Conservation (phyloP, 2,329 filamentous ascomycete genomes). For the Rutstroemia sp. region DNA sequence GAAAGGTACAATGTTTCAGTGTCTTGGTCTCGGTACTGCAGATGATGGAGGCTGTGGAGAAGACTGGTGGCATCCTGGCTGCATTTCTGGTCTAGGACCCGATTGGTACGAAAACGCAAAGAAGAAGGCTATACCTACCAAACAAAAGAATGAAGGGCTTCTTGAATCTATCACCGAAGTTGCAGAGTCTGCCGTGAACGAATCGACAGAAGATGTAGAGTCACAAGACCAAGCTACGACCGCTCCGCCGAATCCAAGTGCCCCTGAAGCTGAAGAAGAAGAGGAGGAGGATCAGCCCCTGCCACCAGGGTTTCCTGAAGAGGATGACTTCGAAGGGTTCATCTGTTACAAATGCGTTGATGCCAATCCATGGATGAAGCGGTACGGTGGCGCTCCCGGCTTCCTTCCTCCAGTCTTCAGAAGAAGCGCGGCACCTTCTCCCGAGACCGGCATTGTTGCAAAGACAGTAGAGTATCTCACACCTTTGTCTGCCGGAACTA, state of each 20-base stretch:
- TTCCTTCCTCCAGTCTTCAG: slow-evolving; percentile 69
- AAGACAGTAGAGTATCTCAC: slow-evolving; percentile 19
- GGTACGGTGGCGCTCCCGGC: slow-evolving; percentile 70
- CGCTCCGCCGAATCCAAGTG: slow-evolving; percentile 16
- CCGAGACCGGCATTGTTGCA: slow-evolving; percentile 23
- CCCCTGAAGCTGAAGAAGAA: slow-evolving; percentile 31
- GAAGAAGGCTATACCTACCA: slow-evolving; percentile 28
- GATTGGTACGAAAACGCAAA: slow-evolving; percentile 56
- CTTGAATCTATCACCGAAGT: slow-evolving; percentile 46
- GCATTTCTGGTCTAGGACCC: slow-evolving; percentile 72
- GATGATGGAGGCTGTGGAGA: slow-evolving; percentile 88
- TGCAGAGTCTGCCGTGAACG: slow-evolving; percentile 30
- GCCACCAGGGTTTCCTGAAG: slow-evolving; percentile 78
- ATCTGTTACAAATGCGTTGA: slow-evolving; percentile 93
- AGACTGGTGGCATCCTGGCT: slow-evolving; percentile 97
- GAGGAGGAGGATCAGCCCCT: slow-evolving; percentile 52
- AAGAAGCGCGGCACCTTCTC: slow-evolving; percentile 28
- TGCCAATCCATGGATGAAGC: slow-evolving; percentile 84
- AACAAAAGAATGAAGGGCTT: slow-evolving; percentile 28
- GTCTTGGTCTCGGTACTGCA: slow-evolving; percentile 71
- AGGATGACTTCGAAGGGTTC: slow-evolving; percentile 84
- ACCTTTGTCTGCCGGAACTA: slow-evolving; percentile 29
- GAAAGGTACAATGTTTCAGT: slow-evolving; percentile 98
- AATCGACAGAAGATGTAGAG: slow-evolving; percentile 14
- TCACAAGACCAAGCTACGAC: slow-evolving; percentile 9